Percentiles rank a stretch among this genome's conserved stretches.
Evolutionary conservation across 2,329 filamentous ascomycete species (phyloP).

Genomic region (Aspergillus sp.): DNA sequence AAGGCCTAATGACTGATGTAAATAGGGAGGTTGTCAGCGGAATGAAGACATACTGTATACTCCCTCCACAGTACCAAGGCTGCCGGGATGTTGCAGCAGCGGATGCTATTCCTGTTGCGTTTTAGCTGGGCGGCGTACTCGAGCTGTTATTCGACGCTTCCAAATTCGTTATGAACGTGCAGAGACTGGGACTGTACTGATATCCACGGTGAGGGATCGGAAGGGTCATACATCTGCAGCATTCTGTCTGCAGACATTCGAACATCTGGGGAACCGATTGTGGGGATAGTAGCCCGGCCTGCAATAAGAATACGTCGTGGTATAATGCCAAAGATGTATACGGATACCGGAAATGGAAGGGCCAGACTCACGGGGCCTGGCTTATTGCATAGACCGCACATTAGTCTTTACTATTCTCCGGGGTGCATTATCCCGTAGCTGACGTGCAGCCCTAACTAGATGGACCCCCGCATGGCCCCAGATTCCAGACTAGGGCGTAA

Average conservation of each 20-base stretch:
- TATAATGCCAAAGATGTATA: background rate
- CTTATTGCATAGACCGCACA: background rate
- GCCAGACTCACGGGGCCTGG: background rate
- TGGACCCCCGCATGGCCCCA: background rate
- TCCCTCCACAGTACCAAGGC: background rate
- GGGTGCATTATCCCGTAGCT: background rate
- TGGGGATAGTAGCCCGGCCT: too few relatives aligned
- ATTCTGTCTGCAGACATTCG: too few relatives aligned
- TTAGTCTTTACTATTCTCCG: background rate
- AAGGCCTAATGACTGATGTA: too few relatives aligned
- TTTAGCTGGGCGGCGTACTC: background rate
- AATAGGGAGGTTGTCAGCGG: too few relatives aligned
- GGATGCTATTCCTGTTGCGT: background rate
- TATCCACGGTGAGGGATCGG: background rate
- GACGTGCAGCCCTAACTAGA: background rate
- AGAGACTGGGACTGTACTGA: background rate
- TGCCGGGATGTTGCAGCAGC: background rate
- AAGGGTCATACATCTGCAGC: background rate
- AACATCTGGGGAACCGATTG: too few relatives aligned
- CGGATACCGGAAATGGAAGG: background rate
- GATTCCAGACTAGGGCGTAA: background rate
- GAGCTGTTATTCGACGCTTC: background rate
- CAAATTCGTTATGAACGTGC: background rate
- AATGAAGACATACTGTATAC: too few relatives aligned
- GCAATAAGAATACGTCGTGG: too few relatives aligned